Percentiles rank a stretch among this genome's conserved stretches.
Conservation (phyloP, 495 filamentous ascomycete species). For the Aspergillus saccharolyticus region DNA sequence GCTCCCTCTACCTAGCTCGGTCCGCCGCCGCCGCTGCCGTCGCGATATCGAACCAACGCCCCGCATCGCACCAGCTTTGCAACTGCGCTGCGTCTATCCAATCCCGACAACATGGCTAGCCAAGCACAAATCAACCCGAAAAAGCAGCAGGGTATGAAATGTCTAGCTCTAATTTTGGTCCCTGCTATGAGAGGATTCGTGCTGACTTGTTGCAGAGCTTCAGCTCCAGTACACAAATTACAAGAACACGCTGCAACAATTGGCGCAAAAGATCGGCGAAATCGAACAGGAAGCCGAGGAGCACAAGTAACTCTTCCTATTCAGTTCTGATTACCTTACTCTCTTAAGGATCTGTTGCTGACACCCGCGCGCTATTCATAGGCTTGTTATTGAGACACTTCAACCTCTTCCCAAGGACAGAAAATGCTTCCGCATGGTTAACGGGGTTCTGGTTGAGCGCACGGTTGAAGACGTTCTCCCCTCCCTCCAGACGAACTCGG, state of each 20-base stretch:
- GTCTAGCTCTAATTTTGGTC: conserved; percentile 8
- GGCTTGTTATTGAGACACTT: conserved; percentile 93
- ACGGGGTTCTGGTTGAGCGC: conserved; percentile 90
- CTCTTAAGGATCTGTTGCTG: conserved; percentile 4
- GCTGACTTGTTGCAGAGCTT: conserved; percentile 58
- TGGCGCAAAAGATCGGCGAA: conserved; percentile 94
- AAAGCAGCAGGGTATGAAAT: conserved; percentile 88
- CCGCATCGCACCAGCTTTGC: conserved; percentile 35
- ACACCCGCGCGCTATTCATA: conserved; percentile 29
- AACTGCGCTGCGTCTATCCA: conserved; percentile 16
- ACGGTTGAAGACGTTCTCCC: conserved; percentile 90
- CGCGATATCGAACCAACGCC: conserved; percentile 25
- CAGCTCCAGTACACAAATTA: conserved; percentile 91
- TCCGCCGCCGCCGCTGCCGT: conserved; percentile 10
- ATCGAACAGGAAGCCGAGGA: conserved; percentile 96
- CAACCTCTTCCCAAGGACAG: conserved; percentile 76
- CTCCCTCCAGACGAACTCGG: conserved; percentile 86
- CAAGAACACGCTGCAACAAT: conserved; percentile 89
- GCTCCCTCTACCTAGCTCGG: neutral
- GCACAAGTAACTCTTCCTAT: conserved; percentile 70
- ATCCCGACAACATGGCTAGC: conserved; percentile 33
- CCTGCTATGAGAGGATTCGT: conserved; percentile 18
- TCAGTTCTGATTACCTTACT: neutral
- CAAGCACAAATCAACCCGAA: conserved; percentile 51
- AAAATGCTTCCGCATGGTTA: conserved; percentile 98